These are phyloP conservation scores for Calocybe gangraenosa DNA, from an alignment of 768 basidiomycete species.

Conservation along the genomic window DNA sequence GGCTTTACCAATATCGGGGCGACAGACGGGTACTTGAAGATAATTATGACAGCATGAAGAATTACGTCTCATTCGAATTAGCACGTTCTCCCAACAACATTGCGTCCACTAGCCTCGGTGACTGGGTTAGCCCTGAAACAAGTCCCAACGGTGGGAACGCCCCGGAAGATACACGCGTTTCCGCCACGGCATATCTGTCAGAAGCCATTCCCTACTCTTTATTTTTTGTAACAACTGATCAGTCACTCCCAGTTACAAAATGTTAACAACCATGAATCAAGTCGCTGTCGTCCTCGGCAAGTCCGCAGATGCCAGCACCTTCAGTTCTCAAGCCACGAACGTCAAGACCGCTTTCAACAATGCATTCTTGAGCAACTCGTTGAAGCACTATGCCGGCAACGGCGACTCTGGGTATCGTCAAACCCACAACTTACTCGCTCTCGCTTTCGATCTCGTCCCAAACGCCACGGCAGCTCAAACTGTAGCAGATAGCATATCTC, in stretches of 20 bases:
- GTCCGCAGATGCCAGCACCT: slow-evolving; percentile 19
- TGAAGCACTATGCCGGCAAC: slow-evolving; percentile 20
- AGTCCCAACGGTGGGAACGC: slow-evolving; percentile 29
- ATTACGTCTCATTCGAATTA: slow-evolving; percentile 25
- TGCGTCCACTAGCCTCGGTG: slow-evolving; percentile 24
- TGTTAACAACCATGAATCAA: slow-evolving; percentile 23
- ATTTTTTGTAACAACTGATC: neutral
- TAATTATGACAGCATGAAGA: slow-evolving; percentile 26
- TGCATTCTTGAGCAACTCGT: slow-evolving; percentile 19
- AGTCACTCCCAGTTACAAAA: slow-evolving; percentile 17
- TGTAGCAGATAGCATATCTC: slow-evolving; percentile 22
- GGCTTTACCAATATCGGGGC: slow-evolving; percentile 26
- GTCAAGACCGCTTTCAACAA: slow-evolving; percentile 25
- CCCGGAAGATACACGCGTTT: slow-evolving; percentile 24
- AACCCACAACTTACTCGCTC: slow-evolving; percentile 25
- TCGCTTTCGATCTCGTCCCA: slow-evolving; percentile 21
- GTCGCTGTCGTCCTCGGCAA: slow-evolving; percentile 20
- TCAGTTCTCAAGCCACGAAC: slow-evolving; percentile 19
- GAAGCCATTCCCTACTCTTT: neutral
- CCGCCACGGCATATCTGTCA: slow-evolving; percentile 26
- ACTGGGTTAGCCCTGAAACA: slow-evolving; percentile 44
- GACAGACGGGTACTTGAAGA: slow-evolving; percentile 20
- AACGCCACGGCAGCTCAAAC: slow-evolving; percentile 17
- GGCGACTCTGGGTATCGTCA: slow-evolving; percentile 26
- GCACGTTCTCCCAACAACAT: slow-evolving; percentile 25